Conservation (phyloP, 192 early-diverging fungal genomes). For the Podila clonocystis region DNA sequence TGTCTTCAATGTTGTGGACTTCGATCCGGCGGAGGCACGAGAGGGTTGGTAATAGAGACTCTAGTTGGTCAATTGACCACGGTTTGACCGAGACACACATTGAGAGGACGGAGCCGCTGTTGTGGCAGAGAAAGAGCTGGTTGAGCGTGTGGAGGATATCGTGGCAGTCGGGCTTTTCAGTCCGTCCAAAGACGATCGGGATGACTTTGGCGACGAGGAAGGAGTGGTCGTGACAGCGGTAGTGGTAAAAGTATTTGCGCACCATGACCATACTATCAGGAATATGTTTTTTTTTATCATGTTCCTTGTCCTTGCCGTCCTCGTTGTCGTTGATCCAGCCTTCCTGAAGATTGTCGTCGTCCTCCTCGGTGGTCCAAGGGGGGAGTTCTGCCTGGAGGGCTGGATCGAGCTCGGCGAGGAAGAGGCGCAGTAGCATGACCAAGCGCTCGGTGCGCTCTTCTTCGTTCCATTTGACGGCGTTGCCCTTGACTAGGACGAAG, state of each 20-base stretch:
- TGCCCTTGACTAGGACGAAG: conserved; percentile 16
- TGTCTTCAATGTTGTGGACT: conserved; percentile 16
- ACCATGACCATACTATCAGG: too few species aligned
- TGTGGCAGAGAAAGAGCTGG: conserved; percentile 19
- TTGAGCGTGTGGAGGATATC: conserved; percentile 24
- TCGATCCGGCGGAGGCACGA: conserved; percentile 26
- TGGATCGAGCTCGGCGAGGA: conserved; percentile 30
- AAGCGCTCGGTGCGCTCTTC: conserved; percentile 11
- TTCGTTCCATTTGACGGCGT: conserved; percentile 2
- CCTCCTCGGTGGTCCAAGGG: conserved; percentile 4
- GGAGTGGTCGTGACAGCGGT: conserved; percentile 32
- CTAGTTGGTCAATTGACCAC: not conserved
- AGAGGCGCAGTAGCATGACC: conserved; percentile 17
- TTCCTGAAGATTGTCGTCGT: conserved; percentile 10
- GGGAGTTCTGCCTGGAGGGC: conserved; percentile 16
- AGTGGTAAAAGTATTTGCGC: conserved; percentile 37
- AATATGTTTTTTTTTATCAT: too few species aligned
- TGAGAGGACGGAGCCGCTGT: conserved; percentile 8
- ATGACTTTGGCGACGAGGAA: conserved; percentile 21
- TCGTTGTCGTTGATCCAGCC: not conserved
- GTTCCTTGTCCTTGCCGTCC: not conserved
- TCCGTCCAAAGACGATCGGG: conserved; percentile 21
- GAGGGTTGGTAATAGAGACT: conserved; percentile 2
- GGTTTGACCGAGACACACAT: conserved; percentile 15
- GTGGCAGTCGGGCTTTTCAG: not conserved